Evolutionary conservation across 768 basidiomycete species (phyloP).

Genomic region (Podaxis sp.): DNA sequence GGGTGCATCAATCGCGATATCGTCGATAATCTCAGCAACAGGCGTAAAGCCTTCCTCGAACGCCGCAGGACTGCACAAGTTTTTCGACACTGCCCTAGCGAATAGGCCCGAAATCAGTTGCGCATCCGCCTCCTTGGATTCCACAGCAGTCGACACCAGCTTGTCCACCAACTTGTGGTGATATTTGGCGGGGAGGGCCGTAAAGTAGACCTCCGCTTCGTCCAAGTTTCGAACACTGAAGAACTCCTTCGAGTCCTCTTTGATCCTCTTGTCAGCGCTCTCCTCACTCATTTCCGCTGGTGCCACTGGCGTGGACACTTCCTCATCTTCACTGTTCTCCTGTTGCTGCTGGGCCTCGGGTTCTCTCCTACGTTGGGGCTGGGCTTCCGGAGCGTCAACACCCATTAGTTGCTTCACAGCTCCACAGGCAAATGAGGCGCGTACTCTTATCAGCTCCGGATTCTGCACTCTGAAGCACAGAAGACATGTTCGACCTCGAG

Average conservation of each 20-base stretch:
- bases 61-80: constrained; percentile 51
- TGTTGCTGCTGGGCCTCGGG: constrained; percentile 44
- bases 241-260: constrained; percentile 84
- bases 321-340: constrained; percentile 48
- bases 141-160: constrained; percentile 69
- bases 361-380: constrained; percentile 60
- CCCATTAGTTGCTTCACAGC: neutral
- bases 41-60: constrained; percentile 76
- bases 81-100: constrained; percentile 54
- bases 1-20: constrained; percentile 88
- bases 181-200: constrained; percentile 61
- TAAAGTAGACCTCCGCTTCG: constrained; percentile 88
- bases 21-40: constrained; percentile 77
- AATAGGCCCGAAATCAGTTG: constrained; percentile 78
- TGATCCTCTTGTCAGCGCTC: constrained; percentile 72
- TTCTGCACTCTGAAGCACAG: constrained; percentile 71
- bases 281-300: constrained; percentile 56
- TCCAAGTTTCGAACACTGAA: constrained; percentile 79
- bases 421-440: constrained; percentile 1
- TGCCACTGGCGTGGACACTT: constrained; percentile 37
- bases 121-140: constrained; percentile 80
- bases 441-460: constrained; percentile 57
- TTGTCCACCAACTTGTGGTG: constrained; percentile 70
- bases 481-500: constrained; percentile 85
- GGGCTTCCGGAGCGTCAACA: constrained; percentile 40